A percentile compares a stretch with the other conserved stretches of the same genome.
These are phyloP conservation scores for Cydonia oblonga DNA, from an alignment of 331 rosid genomes.

Conservation along the genomic window DNA sequence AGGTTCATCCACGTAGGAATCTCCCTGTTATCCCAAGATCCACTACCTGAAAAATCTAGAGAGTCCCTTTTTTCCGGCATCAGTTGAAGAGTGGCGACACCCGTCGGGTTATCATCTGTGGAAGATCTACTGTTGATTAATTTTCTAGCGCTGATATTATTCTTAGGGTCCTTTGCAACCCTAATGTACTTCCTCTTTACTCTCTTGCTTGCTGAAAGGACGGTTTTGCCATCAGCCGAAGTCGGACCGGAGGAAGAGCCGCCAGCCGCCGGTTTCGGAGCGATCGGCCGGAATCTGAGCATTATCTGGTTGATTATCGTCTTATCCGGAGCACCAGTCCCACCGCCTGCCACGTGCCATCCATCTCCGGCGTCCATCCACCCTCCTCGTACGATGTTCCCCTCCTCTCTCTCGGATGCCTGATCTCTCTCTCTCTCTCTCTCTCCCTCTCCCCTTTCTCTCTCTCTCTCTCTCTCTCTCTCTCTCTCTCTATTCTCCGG, in stretches of 20 bases:
- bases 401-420: not conserved
- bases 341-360: slow-evolving; percentile 4
- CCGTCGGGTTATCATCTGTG: not conserved
- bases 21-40: slow-evolving; percentile 21
- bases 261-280: slow-evolving; percentile 16
- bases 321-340: not conserved
- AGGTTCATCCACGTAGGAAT: not conserved
- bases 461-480: not conserved
- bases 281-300: slow-evolving; percentile 32
- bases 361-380: slow-evolving; percentile 15
- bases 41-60: not conserved
- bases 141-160: not conserved
- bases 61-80: slow-evolving; percentile 11
- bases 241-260: not conserved
- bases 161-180: not conserved
- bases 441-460: no score
- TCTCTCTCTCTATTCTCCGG: not conserved
- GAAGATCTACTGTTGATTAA: not conserved
- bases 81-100: slow-evolving; percentile 17
- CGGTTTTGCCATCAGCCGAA: not conserved
- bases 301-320: slow-evolving; percentile 5
- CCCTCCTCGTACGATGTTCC: no score
- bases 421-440: not conserved
- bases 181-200: slow-evolving; percentile 24
- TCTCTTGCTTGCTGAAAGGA: not conserved